A percentile compares a stretch with the other conserved stretches of the same genome.
Conservation (phyloP, 2,329 filamentous ascomycete species). For the Colletotrichum cordylinicola region DNA sequence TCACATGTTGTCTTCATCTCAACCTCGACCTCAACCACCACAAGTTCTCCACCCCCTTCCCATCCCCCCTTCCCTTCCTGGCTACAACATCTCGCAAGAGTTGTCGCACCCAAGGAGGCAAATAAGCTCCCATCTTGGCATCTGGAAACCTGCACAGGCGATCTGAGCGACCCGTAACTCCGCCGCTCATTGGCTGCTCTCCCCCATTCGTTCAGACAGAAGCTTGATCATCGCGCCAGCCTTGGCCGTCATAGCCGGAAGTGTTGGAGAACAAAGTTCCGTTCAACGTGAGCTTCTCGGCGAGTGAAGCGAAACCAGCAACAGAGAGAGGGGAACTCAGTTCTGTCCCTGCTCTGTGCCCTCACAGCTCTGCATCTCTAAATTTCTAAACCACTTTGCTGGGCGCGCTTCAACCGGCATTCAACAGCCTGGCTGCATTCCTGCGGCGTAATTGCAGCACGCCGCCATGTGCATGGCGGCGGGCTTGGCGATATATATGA, state of each 20-base stretch:
- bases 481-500: slow-evolving; percentile 1
- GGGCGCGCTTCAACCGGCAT: neutral
- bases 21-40: neutral
- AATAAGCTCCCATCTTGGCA: slow-evolving; percentile 20
- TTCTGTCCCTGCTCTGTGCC: neutral
- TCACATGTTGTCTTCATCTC: slow-evolving; percentile 13
- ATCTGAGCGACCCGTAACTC: neutral
- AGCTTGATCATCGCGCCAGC: neutral
- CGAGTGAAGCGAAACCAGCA: neutral
- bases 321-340: neutral
- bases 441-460: neutral
- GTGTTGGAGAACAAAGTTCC: neutral
- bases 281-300: neutral
- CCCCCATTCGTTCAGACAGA: neutral
- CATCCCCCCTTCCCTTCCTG: neutral
- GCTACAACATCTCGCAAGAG: slow-evolving; percentile 1
- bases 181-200: neutral
- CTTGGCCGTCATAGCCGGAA: neutral
- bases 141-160: neutral
- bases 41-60: neutral
- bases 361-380: neutral
- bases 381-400: neutral
- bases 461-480: no score
- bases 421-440: neutral
- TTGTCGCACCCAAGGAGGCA: neutral